Evolutionary conservation across 352 stramenopile genomes (phyloP).

Genomic region (Phytophthora foliorum): DNA sequence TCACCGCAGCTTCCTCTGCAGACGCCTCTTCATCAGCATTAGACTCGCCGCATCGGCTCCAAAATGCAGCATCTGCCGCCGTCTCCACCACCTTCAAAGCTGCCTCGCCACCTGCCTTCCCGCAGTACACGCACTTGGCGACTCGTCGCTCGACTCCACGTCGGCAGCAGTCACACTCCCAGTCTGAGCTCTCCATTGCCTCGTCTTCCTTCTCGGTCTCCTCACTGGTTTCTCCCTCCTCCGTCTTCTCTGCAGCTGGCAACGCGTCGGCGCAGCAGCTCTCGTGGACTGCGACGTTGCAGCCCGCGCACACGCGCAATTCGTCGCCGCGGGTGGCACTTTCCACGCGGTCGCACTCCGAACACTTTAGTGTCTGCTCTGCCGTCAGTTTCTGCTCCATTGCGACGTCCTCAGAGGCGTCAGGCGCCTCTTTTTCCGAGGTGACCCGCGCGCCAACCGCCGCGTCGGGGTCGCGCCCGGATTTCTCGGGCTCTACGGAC

Average conservation of each 20-base stretch:
- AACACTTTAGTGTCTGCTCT: conserved; percentile 21
- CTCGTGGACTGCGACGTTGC: conserved; percentile 42
- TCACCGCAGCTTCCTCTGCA: background rate
- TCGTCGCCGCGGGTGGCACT: conserved; percentile 8
- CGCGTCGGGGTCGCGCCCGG: conserved; percentile 2
- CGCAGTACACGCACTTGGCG: conserved; percentile 53
- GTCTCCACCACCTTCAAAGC: conserved; percentile 47
- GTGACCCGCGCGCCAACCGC: conserved; percentile 14
- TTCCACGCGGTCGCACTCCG: conserved; percentile 24
- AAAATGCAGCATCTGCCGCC: conserved; percentile 25
- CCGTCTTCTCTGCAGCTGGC: background rate
- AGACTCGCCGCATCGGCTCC: conserved; percentile 17
- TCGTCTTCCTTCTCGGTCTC: background rate
- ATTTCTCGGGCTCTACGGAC: conserved; percentile 30
- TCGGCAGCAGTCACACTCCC: conserved; percentile 59
- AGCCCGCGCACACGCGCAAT: conserved; percentile 44
- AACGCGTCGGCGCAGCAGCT: conserved; percentile 42
- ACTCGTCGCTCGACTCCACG: conserved; percentile 23
- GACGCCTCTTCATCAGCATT: conserved; percentile 1
- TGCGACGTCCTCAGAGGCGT: background rate
- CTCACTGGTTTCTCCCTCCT: background rate
- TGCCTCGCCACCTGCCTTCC: conserved; percentile 30
- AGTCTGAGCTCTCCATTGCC: conserved; percentile 15
- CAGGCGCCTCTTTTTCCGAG: background rate
- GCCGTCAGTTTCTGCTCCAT: background rate